These are phyloP conservation scores for Malassezia equina DNA, from an alignment of 1,284 basidiomycete species.

Conservation along the genomic window DNA sequence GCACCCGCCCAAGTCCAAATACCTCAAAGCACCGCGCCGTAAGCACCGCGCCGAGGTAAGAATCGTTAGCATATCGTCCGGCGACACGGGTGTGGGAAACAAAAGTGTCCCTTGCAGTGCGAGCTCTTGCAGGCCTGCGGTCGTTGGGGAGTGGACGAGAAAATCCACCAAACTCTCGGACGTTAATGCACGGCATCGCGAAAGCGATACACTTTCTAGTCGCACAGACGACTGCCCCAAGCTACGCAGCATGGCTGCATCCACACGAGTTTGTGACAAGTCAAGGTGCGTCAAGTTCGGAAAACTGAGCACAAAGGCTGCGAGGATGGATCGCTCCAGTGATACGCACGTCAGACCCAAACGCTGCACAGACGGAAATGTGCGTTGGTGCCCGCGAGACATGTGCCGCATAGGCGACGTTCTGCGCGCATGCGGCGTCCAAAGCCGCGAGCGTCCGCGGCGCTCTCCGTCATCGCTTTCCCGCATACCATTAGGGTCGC, in stretches of 20 bases:
- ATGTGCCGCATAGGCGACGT: background rate
- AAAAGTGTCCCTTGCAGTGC: conserved; percentile 81
- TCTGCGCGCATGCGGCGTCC: background rate
- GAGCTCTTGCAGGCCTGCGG: conserved; percentile 60
- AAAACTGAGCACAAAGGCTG: conserved; percentile 72
- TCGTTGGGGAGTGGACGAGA: conserved; percentile 28
- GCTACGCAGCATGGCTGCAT: conserved; percentile 62
- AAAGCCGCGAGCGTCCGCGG: background rate
- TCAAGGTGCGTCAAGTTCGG: conserved; percentile 70
- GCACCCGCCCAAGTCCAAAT: conserved; percentile 79
- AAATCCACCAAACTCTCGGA: conserved; percentile 31
- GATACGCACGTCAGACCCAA: conserved; percentile 74
- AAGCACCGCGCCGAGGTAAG: conserved; percentile 71
- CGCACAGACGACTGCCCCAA: conserved; percentile 60
- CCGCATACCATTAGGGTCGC: background rate
- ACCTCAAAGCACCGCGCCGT: conserved; percentile 63
- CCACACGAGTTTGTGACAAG: conserved; percentile 59
- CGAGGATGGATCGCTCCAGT: conserved; percentile 65
- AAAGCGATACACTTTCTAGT: conserved; percentile 72
- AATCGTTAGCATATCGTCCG: conserved; percentile 62
- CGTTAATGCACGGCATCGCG: conserved; percentile 59
- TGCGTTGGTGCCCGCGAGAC: conserved; percentile 14
- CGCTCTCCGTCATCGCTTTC: conserved; percentile 16
- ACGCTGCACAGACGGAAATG: conserved; percentile 67
- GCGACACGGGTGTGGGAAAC: conserved; percentile 67